Conservation (phyloP, 495 filamentous ascomycete species). For the Tuber magnatum region DNA sequence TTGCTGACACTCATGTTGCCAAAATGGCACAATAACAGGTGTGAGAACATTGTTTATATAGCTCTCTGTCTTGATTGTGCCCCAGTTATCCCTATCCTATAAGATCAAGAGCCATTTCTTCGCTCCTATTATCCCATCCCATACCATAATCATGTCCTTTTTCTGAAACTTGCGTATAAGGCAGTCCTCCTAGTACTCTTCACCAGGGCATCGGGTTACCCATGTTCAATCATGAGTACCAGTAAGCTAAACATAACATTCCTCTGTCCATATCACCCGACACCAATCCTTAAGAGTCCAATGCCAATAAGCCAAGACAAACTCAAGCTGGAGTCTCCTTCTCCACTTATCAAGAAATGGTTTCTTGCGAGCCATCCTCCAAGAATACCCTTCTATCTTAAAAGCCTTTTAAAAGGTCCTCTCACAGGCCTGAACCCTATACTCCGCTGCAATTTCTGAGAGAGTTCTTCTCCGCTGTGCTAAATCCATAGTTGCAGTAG, state of each 20-base stretch:
- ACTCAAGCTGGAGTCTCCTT: neutral
- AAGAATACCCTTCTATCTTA: too few relatives aligned
- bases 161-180: too few relatives aligned
- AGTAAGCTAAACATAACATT: too few relatives aligned
- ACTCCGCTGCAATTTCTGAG: neutral
- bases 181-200: too few relatives aligned
- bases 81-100: too few relatives aligned
- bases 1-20: constrained; percentile 3
- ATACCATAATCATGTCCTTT: too few relatives aligned
- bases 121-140: too few relatives aligned
- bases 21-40: constrained; percentile 19
- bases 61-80: constrained; percentile 5
- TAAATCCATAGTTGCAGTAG: neutral
- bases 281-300: constrained; percentile 16
- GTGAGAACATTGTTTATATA: constrained; percentile 13
- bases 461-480: neutral
- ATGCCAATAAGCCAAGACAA: neutral
- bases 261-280: neutral
- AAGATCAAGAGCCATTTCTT: too few relatives aligned
- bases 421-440: neutral
- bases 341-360: neutral
- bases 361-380: neutral
- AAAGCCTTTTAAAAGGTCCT: neutral
- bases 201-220: too few relatives aligned
- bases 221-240: too few relatives aligned